Conservation (phyloP, 768 basidiomycete species). For the Rhodosporidiobolus odoratus region DNA sequence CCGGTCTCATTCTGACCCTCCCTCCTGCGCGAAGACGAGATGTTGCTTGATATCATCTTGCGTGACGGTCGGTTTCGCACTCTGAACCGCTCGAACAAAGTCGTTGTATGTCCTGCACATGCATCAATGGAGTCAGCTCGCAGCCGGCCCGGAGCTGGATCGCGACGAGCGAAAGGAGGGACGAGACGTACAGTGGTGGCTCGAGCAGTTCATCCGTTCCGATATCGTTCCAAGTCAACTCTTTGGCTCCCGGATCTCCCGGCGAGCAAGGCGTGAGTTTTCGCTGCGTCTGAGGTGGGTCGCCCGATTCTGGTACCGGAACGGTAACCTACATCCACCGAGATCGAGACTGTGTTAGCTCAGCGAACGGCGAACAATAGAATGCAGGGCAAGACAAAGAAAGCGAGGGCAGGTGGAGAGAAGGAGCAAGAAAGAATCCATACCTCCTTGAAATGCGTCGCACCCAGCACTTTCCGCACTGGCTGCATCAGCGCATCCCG, state of each 20-base stretch:
- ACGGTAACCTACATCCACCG: background rate
- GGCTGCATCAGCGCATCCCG: conserved; percentile 98
- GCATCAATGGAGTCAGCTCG: too few relatives aligned
- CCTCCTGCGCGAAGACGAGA: conserved; percentile 50
- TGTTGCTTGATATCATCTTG: conserved; percentile 71
- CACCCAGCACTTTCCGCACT: conserved; percentile 87
- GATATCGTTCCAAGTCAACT: conserved; percentile 84
- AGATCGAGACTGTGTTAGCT: background rate
- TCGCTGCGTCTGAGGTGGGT: conserved; percentile 38
- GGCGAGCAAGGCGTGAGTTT: conserved; percentile 96
- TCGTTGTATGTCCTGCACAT: conserved; percentile 50
- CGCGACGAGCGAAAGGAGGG: too few relatives aligned
- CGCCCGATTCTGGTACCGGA: background rate
- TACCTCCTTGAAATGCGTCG: conserved; percentile 81
- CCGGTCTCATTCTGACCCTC: conserved; percentile 42
- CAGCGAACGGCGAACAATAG: background rate
- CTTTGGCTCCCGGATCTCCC: conserved; percentile 74
- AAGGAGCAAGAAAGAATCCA: conserved; percentile 17
- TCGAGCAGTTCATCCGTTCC: conserved; percentile 84
- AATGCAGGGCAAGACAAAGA: background rate
- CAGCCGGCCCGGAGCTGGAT: too few relatives aligned
- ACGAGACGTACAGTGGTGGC: conserved; percentile 62
- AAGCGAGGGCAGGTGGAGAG: background rate
- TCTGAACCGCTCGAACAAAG: conserved; percentile 73
- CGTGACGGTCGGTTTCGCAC: conserved; percentile 79